Conservation (phyloP, 2,329 filamentous ascomycete genomes). For the Penicillium fuscoglaucum region DNA sequence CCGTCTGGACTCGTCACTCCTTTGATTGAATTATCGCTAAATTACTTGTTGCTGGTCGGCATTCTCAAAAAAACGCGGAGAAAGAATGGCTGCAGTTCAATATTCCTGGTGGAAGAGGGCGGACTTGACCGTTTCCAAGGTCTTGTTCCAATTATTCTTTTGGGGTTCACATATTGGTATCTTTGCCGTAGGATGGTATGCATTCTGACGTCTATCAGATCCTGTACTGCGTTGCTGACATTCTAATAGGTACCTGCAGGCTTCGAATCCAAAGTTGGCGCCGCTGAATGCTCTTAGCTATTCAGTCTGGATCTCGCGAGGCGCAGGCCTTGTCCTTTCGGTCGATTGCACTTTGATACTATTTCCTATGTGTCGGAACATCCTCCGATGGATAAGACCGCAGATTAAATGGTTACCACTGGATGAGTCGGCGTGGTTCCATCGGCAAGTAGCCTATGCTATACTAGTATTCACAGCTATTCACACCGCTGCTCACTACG, state of each 20-base stretch:
- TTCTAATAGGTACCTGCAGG: slow-evolving; percentile 72
- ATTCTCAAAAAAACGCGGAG: slow-evolving; percentile 13
- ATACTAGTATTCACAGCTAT: slow-evolving; percentile 78
- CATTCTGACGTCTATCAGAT: neutral
- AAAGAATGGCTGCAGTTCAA: slow-evolving; percentile 16
- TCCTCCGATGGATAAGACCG: slow-evolving; percentile 80
- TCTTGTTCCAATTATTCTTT: slow-evolving; percentile 78
- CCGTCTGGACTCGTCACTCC: slow-evolving; percentile 21
- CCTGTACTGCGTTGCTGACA: slow-evolving; percentile 22
- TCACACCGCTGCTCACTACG: slow-evolving; percentile 81
- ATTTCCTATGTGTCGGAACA: slow-evolving; percentile 89
- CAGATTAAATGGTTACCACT: slow-evolving; percentile 85
- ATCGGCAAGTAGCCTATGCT: slow-evolving; percentile 88
- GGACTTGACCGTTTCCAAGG: slow-evolving; percentile 69
- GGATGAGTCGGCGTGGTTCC: slow-evolving; percentile 97
- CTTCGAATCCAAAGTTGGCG: slow-evolving; percentile 64
- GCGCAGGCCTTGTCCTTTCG: slow-evolving; percentile 80
- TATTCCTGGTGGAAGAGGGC: slow-evolving; percentile 35
- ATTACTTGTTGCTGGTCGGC: slow-evolving; percentile 32
- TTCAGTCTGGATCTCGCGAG: slow-evolving; percentile 95
- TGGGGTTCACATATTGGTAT: slow-evolving; percentile 74
- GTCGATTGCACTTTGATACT: slow-evolving; percentile 86
- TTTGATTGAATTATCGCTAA: slow-evolving; percentile 12
- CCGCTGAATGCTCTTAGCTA: slow-evolving; percentile 77
- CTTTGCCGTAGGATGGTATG: slow-evolving; percentile 86